Conservation (phyloP, 2,329 filamentous ascomycete species). For the Harringtonia lauricola region DNA sequence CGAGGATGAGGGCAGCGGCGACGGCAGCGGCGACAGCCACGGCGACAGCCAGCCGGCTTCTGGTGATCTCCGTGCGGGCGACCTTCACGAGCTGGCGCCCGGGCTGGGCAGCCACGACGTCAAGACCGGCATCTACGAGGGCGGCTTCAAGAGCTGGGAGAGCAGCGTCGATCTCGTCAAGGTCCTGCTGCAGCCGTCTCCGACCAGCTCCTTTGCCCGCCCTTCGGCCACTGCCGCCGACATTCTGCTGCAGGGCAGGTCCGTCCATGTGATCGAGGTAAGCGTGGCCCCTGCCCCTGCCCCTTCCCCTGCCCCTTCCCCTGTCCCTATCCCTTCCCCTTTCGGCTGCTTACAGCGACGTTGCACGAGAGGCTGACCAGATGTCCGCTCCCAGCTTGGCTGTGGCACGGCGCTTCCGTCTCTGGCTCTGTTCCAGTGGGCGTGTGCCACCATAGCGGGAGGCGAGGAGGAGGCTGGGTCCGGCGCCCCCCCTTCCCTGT, state of each 20-base stretch:
- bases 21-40: conserved; percentile 25
- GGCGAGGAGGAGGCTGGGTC: conserved; percentile 8
- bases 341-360: conserved; percentile 16
- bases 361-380: conserved; percentile 2
- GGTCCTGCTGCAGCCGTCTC: conserved; percentile 38
- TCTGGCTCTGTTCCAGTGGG: conserved; percentile 58
- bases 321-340: neutral
- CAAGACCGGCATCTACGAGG: conserved; percentile 73
- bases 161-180: conserved; percentile 72
- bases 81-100: conserved; percentile 26
- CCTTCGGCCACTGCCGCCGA: conserved; percentile 4
- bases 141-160: conserved; percentile 85
- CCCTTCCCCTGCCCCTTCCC: neutral
- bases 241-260: conserved; percentile 17
- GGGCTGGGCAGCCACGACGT: conserved; percentile 61
- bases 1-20: conserved; percentile 50
- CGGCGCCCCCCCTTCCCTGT: conserved; percentile 26
- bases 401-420: conserved; percentile 69
- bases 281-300: conserved; percentile 11
- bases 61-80: no score
- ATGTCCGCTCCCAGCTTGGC: conserved; percentile 45
- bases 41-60: no score
- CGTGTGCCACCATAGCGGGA: conserved; percentile 12
- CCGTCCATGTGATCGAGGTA: conserved; percentile 43
- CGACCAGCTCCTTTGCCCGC: conserved; percentile 17